Conservation (phyloP, 2,329 filamentous ascomycete genomes). For the Ceratocystis ficicola region DNA sequence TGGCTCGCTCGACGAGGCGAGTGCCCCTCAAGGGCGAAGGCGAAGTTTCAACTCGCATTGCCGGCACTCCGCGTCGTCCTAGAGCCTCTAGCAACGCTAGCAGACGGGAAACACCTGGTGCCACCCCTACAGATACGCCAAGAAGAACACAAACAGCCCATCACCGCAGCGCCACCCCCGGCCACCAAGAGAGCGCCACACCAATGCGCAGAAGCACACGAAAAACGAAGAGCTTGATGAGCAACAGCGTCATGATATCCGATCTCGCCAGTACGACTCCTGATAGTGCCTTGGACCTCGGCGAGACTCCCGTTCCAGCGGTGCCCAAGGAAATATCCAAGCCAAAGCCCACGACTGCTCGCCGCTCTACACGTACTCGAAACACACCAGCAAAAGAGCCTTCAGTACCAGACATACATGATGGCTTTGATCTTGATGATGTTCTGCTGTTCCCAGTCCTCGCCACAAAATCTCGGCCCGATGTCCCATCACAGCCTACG, state of each 20-base stretch:
- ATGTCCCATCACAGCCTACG: slow-evolving; percentile 10
- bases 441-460: not conserved
- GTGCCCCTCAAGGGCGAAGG: slow-evolving; percentile 21
- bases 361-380: slow-evolving; percentile 9
- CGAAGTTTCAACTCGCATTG: slow-evolving; percentile 7
- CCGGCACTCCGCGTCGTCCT: slow-evolving; percentile 17
- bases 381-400: not conserved
- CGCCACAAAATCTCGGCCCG: not conserved
- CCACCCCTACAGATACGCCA: not conserved
- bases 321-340: slow-evolving; percentile 10
- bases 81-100: not conserved
- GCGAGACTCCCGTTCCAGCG: slow-evolving; percentile 1
- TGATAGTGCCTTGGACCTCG: slow-evolving; percentile 15
- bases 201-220: not conserved
- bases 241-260: slow-evolving; percentile 17
- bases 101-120: slow-evolving; percentile 1
- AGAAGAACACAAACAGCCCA: not conserved
- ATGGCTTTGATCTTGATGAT: slow-evolving; percentile 13
- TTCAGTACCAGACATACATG: not conserved
- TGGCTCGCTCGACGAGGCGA: slow-evolving; percentile 10
- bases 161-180: slow-evolving; percentile 13
- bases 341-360: slow-evolving; percentile 4
- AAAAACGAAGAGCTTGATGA: not conserved
- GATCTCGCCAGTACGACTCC: slow-evolving; percentile 20
- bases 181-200: not conserved